Evolutionary conservation across 768 basidiomycete genomes (phyloP), one percentile per base, ranked within the genome.

Genomic region (Pulveroboletus ravenelii): DNA sequence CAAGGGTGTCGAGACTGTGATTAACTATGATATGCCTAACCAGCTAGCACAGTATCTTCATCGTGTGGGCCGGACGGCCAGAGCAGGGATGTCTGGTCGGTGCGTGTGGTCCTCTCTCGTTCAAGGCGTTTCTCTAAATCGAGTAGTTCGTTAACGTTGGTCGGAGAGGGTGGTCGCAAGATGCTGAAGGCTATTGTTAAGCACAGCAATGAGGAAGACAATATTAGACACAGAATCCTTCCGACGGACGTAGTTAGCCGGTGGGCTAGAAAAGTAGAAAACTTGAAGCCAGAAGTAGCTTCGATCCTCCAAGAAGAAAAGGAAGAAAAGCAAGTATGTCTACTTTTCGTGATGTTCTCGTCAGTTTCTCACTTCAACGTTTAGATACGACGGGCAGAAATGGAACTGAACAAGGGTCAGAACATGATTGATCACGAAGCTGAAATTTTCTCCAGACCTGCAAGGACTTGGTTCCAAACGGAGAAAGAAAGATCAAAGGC

Each of bases 1-100:
- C 74, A 95, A 94, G 65, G 94, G 94, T 14, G 85, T 97, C 23
- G 91, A 98, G 64, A 93, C 93, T 3, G 92, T 99, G 54, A 93
- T 99, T 67, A 99, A 99, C 69, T 98, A 94, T 65, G 96, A 99
- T 66, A 96, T 98, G 95, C 96, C 96, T 10, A 79, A 81, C 17
- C 89, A 93, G 62, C 73, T 97, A 31, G 83, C 89, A 8, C 93
- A 93, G 61, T 99, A 99, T 70, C 79, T 97, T 30, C 96, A 99
- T 67, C 88, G 96, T 52, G 95, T 98, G 20, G 96, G 96, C 59
- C 81, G 96, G 64, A 99, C 96, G 43, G 96, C 96, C 27, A 85
- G 96, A 64, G 95, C 96, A 4, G 96, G 96, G 6, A 81, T 79
- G 58, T 87, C 85, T 63, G 96, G 96, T 69, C 81, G 94, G 90